Conservation (phyloP, 73 alveolate species). For the Effrenium voratum region DNA sequence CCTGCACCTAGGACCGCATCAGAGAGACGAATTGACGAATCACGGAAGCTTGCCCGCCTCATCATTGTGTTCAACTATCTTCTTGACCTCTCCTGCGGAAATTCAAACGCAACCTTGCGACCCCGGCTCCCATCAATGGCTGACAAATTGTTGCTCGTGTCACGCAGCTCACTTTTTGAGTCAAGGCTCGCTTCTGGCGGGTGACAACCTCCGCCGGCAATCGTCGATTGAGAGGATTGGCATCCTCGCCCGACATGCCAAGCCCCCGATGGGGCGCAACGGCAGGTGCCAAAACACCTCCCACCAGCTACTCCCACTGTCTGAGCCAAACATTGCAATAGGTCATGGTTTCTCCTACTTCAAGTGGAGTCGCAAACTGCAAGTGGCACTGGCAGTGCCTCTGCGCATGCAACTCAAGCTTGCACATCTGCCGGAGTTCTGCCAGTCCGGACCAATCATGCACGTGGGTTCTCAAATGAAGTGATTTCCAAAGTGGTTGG, state of each 20-base stretch:
- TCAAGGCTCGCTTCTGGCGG: conserved; percentile 77
- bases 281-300: not conserved
- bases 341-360: too few relatives aligned
- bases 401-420: too few relatives aligned
- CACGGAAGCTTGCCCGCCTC: conserved; percentile 4
- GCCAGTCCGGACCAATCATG: too few relatives aligned
- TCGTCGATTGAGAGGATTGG: conserved; percentile 93
- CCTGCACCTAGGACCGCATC: conserved; percentile 42
- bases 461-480: too few relatives aligned
- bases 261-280: conserved; percentile 6
- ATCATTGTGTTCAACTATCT: conserved; percentile 51
- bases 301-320: not conserved
- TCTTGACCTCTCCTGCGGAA: conserved; percentile 70
- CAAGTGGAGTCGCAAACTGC: too few relatives aligned
- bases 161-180: too few relatives aligned
- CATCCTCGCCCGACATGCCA: conserved; percentile 94
- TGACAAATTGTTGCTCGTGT: too few relatives aligned
- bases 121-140: too few relatives aligned
- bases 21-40: not conserved
- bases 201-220: conserved; percentile 94
- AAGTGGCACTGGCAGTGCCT: too few relatives aligned
- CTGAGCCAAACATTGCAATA: conserved; percentile 49
- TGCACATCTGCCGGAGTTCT: too few relatives aligned
- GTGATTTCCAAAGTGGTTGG: too few relatives aligned
- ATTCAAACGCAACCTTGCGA: not conserved